These are phyloP conservation scores for Austroboletus niveus DNA, from an alignment of 1,284 basidiomycete genomes.

Conservation along the genomic window DNA sequence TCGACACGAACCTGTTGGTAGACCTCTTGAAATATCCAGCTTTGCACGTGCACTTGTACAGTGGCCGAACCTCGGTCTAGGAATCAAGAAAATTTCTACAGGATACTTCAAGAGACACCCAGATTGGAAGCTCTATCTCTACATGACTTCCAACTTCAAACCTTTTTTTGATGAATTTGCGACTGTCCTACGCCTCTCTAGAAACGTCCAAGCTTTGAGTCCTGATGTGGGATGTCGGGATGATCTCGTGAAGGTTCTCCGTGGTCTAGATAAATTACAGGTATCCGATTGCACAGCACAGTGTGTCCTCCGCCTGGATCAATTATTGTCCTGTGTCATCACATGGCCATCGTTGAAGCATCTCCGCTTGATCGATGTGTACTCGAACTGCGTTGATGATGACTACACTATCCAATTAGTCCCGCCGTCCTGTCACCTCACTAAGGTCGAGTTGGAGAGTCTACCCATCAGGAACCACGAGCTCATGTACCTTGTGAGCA, in stretches of 20 bases:
- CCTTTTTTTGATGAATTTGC: background rate
- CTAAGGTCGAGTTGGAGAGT: background rate
- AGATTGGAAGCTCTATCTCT: background rate
- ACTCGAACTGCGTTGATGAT: background rate
- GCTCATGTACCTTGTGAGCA: slow-evolving; percentile 2
- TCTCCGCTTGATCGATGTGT: background rate
- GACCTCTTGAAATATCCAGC: slow-evolving; percentile 1
- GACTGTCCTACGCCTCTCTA: too few relatives aligned
- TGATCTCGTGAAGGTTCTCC: background rate
- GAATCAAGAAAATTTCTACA: slow-evolving; percentile 9
- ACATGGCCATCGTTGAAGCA: slow-evolving; percentile 12
- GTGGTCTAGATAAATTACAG: slow-evolving; percentile 1
- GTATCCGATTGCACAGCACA: background rate
- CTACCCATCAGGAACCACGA: slow-evolving; percentile 7
- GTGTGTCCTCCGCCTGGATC: background rate
- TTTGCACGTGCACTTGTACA: slow-evolving; percentile 1
- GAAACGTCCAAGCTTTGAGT: too few relatives aligned
- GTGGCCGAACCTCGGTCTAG: slow-evolving; percentile 3
- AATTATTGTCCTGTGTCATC: slow-evolving; percentile 2
- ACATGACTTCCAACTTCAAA: background rate
- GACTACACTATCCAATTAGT: background rate
- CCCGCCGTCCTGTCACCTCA: background rate
- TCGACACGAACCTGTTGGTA: background rate
- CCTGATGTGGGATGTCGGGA: too few relatives aligned
- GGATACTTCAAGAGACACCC: slow-evolving; percentile 3